These are phyloP conservation scores for Adansonia madagascariensis DNA, from an alignment of 441 rosid genomes.

Conservation along the genomic window DNA sequence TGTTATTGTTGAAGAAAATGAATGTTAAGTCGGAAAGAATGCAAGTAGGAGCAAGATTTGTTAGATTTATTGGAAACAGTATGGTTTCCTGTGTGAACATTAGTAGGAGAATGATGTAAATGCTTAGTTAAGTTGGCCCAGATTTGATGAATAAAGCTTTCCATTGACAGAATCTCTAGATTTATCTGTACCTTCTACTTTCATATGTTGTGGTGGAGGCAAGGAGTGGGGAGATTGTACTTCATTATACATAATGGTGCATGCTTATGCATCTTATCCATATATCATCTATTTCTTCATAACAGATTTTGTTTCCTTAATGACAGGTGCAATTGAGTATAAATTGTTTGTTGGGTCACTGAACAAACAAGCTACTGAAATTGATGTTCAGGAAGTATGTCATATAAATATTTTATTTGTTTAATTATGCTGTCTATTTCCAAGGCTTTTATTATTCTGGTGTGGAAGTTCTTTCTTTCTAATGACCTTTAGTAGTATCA, in stretches of 20 bases:
- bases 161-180: background rate
- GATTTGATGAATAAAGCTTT: background rate
- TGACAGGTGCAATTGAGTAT: constrained; percentile 87
- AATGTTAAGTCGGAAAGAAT: background rate
- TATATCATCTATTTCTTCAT: constrained; percentile 22
- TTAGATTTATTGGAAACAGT: background rate
- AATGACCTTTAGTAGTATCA: constrained; percentile 11
- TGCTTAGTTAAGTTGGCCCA: background rate
- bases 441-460: background rate
- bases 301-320: constrained; percentile 29
- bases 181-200: background rate
- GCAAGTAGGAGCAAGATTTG: background rate
- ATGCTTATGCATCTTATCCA: constrained; percentile 26
- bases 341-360: constrained; percentile 97
- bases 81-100: background rate
- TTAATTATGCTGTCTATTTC: constrained; percentile 23
- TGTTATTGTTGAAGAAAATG: constrained; percentile 8
- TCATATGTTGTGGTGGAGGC: background rate
- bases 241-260: constrained; percentile 11
- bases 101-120: background rate
- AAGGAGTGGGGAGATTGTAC: background rate
- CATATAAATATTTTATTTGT: constrained; percentile 7
- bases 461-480: constrained; percentile 13
- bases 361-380: constrained; percentile 91
- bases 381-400: constrained; percentile 94